phyloP scores from a whole-genome alignment of 2,329 filamentous ascomycete genomes.

The Alternaria brassicae region DNA sequence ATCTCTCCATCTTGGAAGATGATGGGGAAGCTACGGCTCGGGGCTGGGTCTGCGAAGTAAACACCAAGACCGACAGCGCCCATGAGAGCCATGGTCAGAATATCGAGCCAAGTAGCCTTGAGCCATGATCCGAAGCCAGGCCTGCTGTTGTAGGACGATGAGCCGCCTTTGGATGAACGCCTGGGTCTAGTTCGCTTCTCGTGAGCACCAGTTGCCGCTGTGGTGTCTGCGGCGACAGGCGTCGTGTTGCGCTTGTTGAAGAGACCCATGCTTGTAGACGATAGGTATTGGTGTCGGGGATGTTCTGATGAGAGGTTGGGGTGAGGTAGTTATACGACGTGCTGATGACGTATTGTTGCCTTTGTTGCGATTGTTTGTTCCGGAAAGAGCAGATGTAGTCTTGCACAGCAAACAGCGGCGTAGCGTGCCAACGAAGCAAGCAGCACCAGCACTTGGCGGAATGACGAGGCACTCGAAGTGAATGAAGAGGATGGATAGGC shows the following conservation, averaged over 20 bases:
- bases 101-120: conserved; percentile 70
- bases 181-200: conserved; percentile 36
- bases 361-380: neutral
- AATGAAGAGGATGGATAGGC: neutral
- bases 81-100: conserved; percentile 71
- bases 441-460: neutral
- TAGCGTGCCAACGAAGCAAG: conserved; percentile 6
- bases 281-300: conserved; percentile 2
- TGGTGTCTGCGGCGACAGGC: conserved; percentile 46
- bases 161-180: conserved; percentile 19
- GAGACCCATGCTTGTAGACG: conserved; percentile 42
- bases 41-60: conserved; percentile 70
- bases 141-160: conserved; percentile 38
- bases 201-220: conserved; percentile 40
- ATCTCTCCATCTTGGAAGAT: conserved; percentile 71
- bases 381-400: neutral
- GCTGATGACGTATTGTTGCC: conserved; percentile 12
- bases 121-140: conserved; percentile 74
- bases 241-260: conserved; percentile 48
- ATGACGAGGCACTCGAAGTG: neutral
- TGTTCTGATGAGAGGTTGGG: neutral
- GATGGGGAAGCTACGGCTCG: conserved; percentile 72
- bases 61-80: conserved; percentile 72
- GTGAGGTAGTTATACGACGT: conserved; percentile 3
- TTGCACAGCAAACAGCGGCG: conserved; percentile 3